These are phyloP conservation scores for Cyphellophora europaea DNA, from an alignment of 2,329 filamentous ascomycete species.

Conservation along the genomic window DNA sequence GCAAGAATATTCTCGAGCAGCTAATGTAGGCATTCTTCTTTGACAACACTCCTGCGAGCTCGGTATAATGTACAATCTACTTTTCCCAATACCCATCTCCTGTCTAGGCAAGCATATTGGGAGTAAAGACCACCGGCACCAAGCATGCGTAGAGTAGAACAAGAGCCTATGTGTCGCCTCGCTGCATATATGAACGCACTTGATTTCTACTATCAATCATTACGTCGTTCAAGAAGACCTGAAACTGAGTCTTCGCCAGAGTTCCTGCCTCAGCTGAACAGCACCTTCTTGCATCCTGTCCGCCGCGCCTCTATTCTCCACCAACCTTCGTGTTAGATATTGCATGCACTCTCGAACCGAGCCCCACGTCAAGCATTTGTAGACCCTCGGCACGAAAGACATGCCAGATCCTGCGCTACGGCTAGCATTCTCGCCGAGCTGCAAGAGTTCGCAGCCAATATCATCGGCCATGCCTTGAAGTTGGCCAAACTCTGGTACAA, in stretches of 20 bases:
- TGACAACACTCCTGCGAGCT: no score
- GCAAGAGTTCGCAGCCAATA: conserved; percentile 53
- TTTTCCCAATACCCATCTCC: no score
- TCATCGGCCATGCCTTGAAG: conserved; percentile 95
- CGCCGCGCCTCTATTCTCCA: conserved; percentile 67
- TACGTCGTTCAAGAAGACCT: background rate
- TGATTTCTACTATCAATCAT: no score
- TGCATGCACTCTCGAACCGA: conserved; percentile 51
- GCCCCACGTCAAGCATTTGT: conserved; percentile 53
- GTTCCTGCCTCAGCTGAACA: conserved; percentile 54
- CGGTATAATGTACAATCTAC: no score
- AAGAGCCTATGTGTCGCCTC: no score
- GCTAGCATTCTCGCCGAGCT: conserved; percentile 8
- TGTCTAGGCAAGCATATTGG: no score
- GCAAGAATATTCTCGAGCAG: no score
- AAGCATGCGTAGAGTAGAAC: no score
- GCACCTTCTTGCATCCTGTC: conserved; percentile 52
- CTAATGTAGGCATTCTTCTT: no score
- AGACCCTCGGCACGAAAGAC: conserved; percentile 36
- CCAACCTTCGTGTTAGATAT: conserved; percentile 53
- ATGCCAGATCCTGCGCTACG: conserved; percentile 21
- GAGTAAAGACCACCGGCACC: no score
- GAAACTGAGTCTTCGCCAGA: conserved; percentile 22
- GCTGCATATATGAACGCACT: no score
- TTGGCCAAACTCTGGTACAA: conserved; percentile 59